A percentile compares a stretch with the other conserved stretches of the same genome.
phyloP scores from a whole-genome alignment of 192 early-diverging fungal species.

The Dissophora ornata region DNA sequence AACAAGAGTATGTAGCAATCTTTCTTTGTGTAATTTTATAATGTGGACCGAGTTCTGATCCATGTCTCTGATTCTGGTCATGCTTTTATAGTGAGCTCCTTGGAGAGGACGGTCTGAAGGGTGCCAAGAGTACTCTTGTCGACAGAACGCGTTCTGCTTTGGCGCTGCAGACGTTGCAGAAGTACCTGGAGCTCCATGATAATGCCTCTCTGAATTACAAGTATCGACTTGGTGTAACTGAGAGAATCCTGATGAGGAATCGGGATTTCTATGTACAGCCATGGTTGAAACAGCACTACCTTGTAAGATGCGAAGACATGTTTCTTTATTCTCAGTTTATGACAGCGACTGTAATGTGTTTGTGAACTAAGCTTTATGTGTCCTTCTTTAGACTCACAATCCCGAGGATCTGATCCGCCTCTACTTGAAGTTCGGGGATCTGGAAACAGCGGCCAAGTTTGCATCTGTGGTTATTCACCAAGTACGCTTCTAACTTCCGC shows the following conservation, averaged over 20 bases:
- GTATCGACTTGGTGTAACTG: slow-evolving; percentile 20
- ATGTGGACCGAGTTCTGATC: no score
- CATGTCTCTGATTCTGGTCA: no score
- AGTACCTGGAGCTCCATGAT: slow-evolving; percentile 37
- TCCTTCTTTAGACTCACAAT: slow-evolving; percentile 26
- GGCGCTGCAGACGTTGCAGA: slow-evolving; percentile 21
- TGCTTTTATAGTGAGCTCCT: slow-evolving; percentile 17
- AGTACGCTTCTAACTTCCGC: slow-evolving; percentile 13
- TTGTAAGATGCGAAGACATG: slow-evolving; percentile 24
- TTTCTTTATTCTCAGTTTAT: no score
- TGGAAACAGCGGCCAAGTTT: slow-evolving; percentile 37
- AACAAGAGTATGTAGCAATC: slow-evolving; percentile 31
- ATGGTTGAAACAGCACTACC: slow-evolving; percentile 42
- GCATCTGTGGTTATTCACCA: slow-evolving; percentile 32
- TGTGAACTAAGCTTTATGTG: no score
- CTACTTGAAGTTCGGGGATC: slow-evolving; percentile 26
- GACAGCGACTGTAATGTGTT: no score
- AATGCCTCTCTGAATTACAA: slow-evolving; percentile 21
- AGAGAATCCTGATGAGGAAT: slow-evolving; percentile 23
- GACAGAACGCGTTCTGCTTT: slow-evolving; percentile 8
- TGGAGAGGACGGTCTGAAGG: slow-evolving; percentile 4
- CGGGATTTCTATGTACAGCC: slow-evolving; percentile 32
- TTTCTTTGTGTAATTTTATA: no score
- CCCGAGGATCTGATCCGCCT: slow-evolving; percentile 49
- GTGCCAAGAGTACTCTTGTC: neutral